A percentile compares a stretch with the other conserved stretches of the same genome.
phyloP scores from a whole-genome alignment of 805 yeast species.

The Ogataea populi-albae region DNA sequence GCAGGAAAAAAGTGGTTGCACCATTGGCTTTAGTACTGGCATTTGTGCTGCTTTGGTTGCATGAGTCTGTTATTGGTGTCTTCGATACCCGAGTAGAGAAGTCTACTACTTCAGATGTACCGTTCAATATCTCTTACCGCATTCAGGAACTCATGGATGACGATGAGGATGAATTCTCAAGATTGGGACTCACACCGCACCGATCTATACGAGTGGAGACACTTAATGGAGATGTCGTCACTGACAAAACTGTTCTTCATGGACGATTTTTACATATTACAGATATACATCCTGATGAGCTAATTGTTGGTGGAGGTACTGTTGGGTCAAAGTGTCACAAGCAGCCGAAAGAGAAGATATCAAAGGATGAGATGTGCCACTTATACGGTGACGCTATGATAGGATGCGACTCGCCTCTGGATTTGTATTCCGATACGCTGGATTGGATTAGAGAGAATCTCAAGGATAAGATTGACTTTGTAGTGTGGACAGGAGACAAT shows the following conservation, averaged over 20 bases:
- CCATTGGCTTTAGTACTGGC: too few species aligned
- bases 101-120: too few species aligned
- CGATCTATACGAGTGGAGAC: slow-evolving; percentile 34
- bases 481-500: slow-evolving; percentile 90
- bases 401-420: slow-evolving; percentile 77
- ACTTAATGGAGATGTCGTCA: slow-evolving; percentile 13
- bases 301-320: slow-evolving; percentile 51
- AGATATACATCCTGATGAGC: slow-evolving; percentile 81
- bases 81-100: too few species aligned
- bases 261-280: slow-evolving; percentile 86
- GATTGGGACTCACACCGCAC: slow-evolving; percentile 40
- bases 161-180: slow-evolving; percentile 29
- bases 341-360: slow-evolving; percentile 33
- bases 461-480: slow-evolving; percentile 76
- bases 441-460: slow-evolving; percentile 64
- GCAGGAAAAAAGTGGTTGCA: too few species aligned
- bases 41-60: too few species aligned
- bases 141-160: slow-evolving; percentile 13
- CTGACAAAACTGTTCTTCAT: slow-evolving; percentile 38
- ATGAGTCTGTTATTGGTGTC: too few species aligned
- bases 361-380: slow-evolving; percentile 49
- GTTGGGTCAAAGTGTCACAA: slow-evolving; percentile 56
- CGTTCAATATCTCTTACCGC: too few species aligned
- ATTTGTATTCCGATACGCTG: slow-evolving; percentile 58
- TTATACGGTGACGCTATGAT: slow-evolving; percentile 69